Evolutionary conservation across 2,329 filamentous ascomycete species (phyloP), one percentile per base, ranked within the genome.

Genomic region (Simplicillium sp.): DNA sequence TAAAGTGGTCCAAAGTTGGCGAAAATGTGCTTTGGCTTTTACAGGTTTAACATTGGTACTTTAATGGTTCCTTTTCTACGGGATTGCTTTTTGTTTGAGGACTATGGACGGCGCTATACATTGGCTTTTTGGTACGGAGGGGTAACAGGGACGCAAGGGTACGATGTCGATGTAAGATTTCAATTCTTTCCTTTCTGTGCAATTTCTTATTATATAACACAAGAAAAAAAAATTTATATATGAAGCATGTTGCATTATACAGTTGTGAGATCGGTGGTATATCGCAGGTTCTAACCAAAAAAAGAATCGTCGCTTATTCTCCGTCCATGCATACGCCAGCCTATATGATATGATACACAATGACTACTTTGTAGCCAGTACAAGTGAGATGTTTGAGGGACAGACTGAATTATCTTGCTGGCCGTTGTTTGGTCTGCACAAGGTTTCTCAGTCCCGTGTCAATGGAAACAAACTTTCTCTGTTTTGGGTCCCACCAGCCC

Each of bases 401-500:
- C 8, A 15, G 14, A 20, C 17, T 11, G 7, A n/a, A 17, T 34
- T 33, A 40, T 14, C 32, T 38, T 18, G 39, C 43, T 4, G 60
- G 59, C 13, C 50, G 50, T 40, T 63, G 61, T 48, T 65, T 66
- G n/a, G 58, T 47, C 42, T 64, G 65, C 43, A 70, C 49, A 44
- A 64, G 29, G 32, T 69, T 62, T 49, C 66, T 65, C 14, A 73
- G 48, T n/a, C 56, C 52, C 36, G 70, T 60, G 34, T 72, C 51
- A 12, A 63, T 55, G 25, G 51, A 52, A 45, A 59, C 63, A 39
- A 65, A 75, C 36, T 58, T 61, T 45, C 65, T 64, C 33, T 65
- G 67, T 53, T 75, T 71, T 2, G 76, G 75, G 50, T 80, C 67
- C 56, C 73, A 81, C 55, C 68, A 75, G 2, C 65, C 70, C 11